Percentiles rank a stretch among this genome's conserved stretches.
Conservation (phyloP, 139 green algal genomes). For the Tetradesmus obliquus region DNA sequence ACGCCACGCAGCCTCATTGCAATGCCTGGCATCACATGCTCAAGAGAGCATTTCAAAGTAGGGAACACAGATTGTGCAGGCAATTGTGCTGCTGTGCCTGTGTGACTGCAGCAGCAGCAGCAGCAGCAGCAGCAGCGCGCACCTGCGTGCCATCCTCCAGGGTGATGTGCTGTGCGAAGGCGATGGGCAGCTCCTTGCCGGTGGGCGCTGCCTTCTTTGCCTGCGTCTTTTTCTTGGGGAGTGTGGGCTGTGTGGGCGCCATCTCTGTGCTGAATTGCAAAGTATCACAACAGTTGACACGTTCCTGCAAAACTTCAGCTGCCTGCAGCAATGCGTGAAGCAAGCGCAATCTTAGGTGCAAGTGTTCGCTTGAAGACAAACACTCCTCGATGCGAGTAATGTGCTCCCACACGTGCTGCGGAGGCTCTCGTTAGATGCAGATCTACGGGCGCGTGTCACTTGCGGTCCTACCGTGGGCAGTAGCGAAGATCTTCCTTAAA, state of each 20-base stretch:
- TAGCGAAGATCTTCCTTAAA: not conserved
- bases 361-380: too few species aligned
- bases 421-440: not conserved
- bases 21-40: too few species aligned
- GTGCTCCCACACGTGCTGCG: not conserved
- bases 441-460: not conserved
- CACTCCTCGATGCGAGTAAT: too few species aligned
- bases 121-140: not conserved
- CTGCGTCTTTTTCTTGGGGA: constrained; percentile 6
- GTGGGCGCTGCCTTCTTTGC: constrained; percentile 12
- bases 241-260: constrained; percentile 9
- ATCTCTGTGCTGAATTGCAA: not conserved
- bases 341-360: not conserved
- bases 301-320: not conserved
- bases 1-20: too few species aligned
- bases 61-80: too few species aligned
- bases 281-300: not conserved
- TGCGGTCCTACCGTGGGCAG: not conserved
- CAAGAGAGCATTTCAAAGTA: too few species aligned
- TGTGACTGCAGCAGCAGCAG: too few species aligned
- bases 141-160: constrained; percentile 64
- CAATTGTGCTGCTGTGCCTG: not conserved
- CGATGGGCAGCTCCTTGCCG: constrained; percentile 47
- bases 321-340: not conserved
- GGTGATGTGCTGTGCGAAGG: constrained; percentile 48